These are phyloP conservation scores for Cylindrodendrum hubeiense DNA, from an alignment of 2,329 filamentous ascomycete genomes.

Conservation along the genomic window DNA sequence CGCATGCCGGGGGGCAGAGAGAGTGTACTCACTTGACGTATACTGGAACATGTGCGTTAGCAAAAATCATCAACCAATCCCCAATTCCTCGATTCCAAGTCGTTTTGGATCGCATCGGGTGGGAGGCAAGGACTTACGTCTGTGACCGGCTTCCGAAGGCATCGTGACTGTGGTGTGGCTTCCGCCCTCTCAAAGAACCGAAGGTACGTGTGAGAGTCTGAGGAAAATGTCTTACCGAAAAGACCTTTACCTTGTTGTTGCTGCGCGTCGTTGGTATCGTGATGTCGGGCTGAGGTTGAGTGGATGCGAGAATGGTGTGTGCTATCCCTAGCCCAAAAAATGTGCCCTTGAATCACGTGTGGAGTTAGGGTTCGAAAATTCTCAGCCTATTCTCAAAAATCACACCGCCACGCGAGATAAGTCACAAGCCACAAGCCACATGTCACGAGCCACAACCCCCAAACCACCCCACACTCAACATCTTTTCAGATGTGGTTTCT, in stretches of 20 bases:
- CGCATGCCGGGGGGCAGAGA: slow-evolving; percentile 28
- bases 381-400: not conserved
- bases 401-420: slow-evolving; percentile 24
- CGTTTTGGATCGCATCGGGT: slow-evolving; percentile 27
- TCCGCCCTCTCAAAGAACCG: slow-evolving; percentile 61
- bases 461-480: slow-evolving; percentile 7
- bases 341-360: slow-evolving; percentile 55
- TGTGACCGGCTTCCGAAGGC: slow-evolving; percentile 89
- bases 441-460: slow-evolving; percentile 20
- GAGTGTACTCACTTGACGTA: slow-evolving; percentile 84
- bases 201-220: slow-evolving; percentile 56
- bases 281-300: slow-evolving; percentile 50
- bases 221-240: slow-evolving; percentile 59
- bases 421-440: slow-evolving; percentile 18
- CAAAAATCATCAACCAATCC: slow-evolving; percentile 32
- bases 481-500: slow-evolving; percentile 9
- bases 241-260: slow-evolving; percentile 58
- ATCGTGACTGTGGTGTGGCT: slow-evolving; percentile 74
- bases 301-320: slow-evolving; percentile 54
- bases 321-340: slow-evolving; percentile 48
- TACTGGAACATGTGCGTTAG: slow-evolving; percentile 68
- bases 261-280: slow-evolving; percentile 59
- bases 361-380: slow-evolving; percentile 43
- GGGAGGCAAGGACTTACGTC: slow-evolving; percentile 74
- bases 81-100: slow-evolving; percentile 33